Percentiles rank a stretch among this genome's conserved stretches.
These are phyloP conservation scores for Wallacemonas rigidus DNA, from an alignment of 208 protist species.

Conservation along the genomic window DNA sequence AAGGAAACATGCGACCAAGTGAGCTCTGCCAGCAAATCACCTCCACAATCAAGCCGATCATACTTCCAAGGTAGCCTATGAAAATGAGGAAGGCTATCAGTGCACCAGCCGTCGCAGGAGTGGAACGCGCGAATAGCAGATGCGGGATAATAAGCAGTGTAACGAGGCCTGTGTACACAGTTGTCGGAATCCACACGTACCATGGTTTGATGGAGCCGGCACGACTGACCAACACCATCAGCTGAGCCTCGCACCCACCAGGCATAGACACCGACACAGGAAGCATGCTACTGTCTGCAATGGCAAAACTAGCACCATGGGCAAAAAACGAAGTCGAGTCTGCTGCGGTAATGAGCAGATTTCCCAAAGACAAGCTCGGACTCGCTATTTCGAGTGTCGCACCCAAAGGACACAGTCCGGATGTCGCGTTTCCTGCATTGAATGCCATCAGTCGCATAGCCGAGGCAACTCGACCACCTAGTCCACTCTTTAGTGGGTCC, in stretches of 20 bases:
- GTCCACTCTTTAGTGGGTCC: slow-evolving; percentile 32
- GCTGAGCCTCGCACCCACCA: slow-evolving; percentile 34
- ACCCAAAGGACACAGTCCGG: neutral
- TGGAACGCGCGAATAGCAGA: slow-evolving; percentile 22
- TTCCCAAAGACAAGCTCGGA: neutral
- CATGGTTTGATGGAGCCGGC: slow-evolving; percentile 50
- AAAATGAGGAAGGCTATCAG: slow-evolving; percentile 42
- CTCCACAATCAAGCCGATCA: slow-evolving; percentile 62
- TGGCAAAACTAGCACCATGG: slow-evolving; percentile 23
- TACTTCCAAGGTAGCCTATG: slow-evolving; percentile 60
- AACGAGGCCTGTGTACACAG: slow-evolving; percentile 44
- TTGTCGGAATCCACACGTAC: slow-evolving; percentile 69
- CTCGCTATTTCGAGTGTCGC: neutral
- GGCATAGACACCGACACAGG: slow-evolving; percentile 22
- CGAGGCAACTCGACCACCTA: slow-evolving; percentile 1
- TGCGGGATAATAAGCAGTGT: slow-evolving; percentile 27
- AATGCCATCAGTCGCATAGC: slow-evolving; percentile 10
- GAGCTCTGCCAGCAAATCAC: slow-evolving; percentile 59
- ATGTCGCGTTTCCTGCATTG: neutral
- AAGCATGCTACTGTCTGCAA: neutral
- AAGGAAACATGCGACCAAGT: slow-evolving; percentile 60
- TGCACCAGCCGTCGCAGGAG: slow-evolving; percentile 28
- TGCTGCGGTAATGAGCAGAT: neutral
- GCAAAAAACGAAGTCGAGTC: slow-evolving; percentile 10
- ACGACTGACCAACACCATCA: slow-evolving; percentile 42